A percentile compares a stretch with the other conserved stretches of the same genome.
These are phyloP conservation scores for Penstemon newberryi DNA, from an alignment of 257 asterid species.

Conservation along the genomic window DNA sequence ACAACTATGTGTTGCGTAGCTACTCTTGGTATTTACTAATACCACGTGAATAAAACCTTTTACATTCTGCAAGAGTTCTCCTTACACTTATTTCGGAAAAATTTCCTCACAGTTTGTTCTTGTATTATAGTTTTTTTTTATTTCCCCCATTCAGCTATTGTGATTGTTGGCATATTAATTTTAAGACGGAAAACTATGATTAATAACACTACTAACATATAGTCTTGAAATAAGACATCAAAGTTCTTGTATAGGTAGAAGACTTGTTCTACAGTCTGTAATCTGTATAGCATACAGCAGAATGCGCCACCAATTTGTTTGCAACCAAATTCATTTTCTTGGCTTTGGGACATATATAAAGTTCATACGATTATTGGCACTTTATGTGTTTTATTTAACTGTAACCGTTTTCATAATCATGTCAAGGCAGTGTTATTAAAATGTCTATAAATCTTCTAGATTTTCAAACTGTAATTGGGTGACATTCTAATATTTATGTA, in stretches of 20 bases:
- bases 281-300: background rate
- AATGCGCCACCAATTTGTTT: slow-evolving; percentile 12
- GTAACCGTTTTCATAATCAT: background rate
- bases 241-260: slow-evolving; percentile 4
- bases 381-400: background rate
- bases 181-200: background rate
- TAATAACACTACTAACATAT: background rate
- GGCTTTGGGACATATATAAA: background rate
- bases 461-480: background rate
- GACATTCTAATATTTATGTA: background rate
- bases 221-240: slow-evolving; percentile 1
- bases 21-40: background rate
- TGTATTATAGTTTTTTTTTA: background rate
- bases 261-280: slow-evolving; percentile 5
- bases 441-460: background rate
- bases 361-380: slow-evolving; percentile 2
- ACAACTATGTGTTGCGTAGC: background rate
- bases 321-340: background rate
- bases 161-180: background rate
- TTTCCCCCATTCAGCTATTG: background rate
- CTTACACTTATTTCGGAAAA: background rate
- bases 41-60: background rate
- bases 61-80: slow-evolving; percentile 6
- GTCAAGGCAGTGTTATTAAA: background rate
- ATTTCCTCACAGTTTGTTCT: background rate